Percentiles rank a stretch among this genome's conserved stretches.
Evolutionary conservation across 2,329 filamentous ascomycete genomes (phyloP).

Genomic region (Didymella segeticola): DNA sequence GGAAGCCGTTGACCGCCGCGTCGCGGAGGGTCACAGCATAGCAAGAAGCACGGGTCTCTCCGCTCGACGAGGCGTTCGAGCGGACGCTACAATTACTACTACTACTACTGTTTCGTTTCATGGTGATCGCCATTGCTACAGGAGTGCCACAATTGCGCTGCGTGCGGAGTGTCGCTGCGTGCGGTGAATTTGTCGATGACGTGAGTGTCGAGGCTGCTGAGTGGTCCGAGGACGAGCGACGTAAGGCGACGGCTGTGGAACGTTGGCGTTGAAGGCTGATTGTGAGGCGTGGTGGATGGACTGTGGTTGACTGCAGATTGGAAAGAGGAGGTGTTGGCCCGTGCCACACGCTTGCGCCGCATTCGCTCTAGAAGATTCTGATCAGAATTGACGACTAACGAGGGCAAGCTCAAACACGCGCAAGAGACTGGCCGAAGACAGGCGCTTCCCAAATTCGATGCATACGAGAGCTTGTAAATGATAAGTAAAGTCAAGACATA

Average conservation of each 20-base stretch:
- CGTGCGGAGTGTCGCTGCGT: conserved; percentile 13
- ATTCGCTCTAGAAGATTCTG: conserved; percentile 8
- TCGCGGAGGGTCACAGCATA: conserved; percentile 74
- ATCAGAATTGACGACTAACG: background rate
- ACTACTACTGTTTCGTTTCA: conserved; percentile 70
- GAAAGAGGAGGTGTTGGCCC: conserved; percentile 25
- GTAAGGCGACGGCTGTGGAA: conserved; percentile 4
- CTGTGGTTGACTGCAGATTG: conserved; percentile 18
- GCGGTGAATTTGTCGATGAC: background rate
- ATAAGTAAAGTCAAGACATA: no score
- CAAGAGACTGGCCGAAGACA: no score
- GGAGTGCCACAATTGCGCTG: conserved; percentile 55
- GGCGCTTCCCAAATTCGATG: no score
- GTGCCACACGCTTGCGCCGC: conserved; percentile 6
- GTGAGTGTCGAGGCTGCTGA: conserved; percentile 8
- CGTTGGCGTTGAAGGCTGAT: conserved; percentile 1
- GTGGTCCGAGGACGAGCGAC: conserved; percentile 12
- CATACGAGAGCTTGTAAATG: no score
- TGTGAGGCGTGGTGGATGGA: conserved; percentile 11
- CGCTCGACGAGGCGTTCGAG: conserved; percentile 65
- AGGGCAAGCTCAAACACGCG: background rate
- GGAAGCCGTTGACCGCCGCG: conserved; percentile 77
- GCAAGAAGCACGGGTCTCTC: conserved; percentile 88
- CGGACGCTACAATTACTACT: conserved; percentile 69
- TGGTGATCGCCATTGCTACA: conserved; percentile 71